Evolutionary conservation across 23 red algal genomes (phyloP).

Genomic region (Gracilaria domingensis): DNA sequence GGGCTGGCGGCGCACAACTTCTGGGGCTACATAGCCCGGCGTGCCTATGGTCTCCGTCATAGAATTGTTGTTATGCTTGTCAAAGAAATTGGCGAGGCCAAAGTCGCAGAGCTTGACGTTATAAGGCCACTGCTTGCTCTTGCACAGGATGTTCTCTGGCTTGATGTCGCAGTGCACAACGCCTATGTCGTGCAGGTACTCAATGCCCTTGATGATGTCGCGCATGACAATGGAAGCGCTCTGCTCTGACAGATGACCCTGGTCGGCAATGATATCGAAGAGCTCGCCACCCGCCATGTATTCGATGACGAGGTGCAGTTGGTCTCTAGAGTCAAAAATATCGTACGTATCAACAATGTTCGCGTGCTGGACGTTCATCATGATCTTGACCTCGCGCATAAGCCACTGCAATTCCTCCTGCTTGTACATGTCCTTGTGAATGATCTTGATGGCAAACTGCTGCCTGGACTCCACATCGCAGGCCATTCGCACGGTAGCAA

Average conservation of each 20-base stretch:
- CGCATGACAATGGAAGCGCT: conserved; percentile 81
- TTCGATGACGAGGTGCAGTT: conserved; percentile 91
- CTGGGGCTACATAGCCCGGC: conserved; percentile 95
- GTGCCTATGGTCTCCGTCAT: conserved; percentile 86
- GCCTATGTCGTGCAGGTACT: conserved; percentile 84
- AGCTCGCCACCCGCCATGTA: conserved; percentile 94
- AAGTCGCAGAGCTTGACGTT: conserved; percentile 89
- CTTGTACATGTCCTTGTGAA: conserved; percentile 78
- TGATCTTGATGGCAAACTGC: conserved; percentile 87
- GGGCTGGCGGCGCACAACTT: conserved; percentile 82
- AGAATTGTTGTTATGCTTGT: conserved; percentile 26
- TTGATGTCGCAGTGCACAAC: conserved; percentile 97
- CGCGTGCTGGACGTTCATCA: conserved; percentile 71
- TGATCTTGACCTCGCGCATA: conserved; percentile 75
- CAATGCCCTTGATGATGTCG: conserved; percentile 82
- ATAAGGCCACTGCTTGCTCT: conserved; percentile 75
- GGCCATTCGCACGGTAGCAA: conserved; percentile 74
- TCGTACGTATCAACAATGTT: conserved; percentile 90
- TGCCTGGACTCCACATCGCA: conserved; percentile 64
- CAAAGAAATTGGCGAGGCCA: conserved; percentile 84
- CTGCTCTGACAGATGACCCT: conserved; percentile 72
- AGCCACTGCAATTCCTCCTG: conserved; percentile 63
- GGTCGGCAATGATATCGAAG: conserved; percentile 87
- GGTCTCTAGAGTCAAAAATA: conserved; percentile 79
- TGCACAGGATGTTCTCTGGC: conserved; percentile 83